phyloP scores from a whole-genome alignment of 2,329 filamentous ascomycete genomes.

The Calonectria hongkongensis region DNA sequence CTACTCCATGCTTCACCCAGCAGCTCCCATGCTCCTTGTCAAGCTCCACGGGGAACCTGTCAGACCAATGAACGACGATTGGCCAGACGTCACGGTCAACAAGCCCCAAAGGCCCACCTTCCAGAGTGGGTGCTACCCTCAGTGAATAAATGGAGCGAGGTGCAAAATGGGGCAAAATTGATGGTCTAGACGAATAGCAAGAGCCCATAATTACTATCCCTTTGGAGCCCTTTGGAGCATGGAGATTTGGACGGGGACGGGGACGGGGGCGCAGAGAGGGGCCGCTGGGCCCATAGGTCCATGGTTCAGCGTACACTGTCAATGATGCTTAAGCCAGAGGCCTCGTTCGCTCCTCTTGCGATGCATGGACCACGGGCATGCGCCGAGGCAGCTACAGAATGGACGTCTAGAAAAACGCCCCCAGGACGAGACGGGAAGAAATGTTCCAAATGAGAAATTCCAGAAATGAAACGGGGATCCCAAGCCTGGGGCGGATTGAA shows the following conservation, averaged over 20 bases:
- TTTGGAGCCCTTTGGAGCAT: slow-evolving; percentile 20
- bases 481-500: slow-evolving; percentile 14
- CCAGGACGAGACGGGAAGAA: slow-evolving; percentile 11
- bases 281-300: slow-evolving; percentile 10
- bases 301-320: slow-evolving; percentile 10
- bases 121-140: slow-evolving; percentile 16
- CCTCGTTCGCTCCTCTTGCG: background rate
- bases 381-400: background rate
- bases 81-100: slow-evolving; percentile 34
- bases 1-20: slow-evolving; percentile 25
- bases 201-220: slow-evolving; percentile 26
- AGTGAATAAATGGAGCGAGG: slow-evolving; percentile 16
- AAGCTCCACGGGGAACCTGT: slow-evolving; percentile 39
- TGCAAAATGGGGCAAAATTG: slow-evolving; percentile 26
- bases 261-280: background rate
- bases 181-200: slow-evolving; percentile 17
- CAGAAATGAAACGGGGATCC: slow-evolving; percentile 28
- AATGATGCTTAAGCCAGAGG: slow-evolving; percentile 12
- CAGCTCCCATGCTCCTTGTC: slow-evolving; percentile 22
- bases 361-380: slow-evolving; percentile 6
- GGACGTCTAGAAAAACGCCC: background rate
- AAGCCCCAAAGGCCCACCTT: slow-evolving; percentile 19
- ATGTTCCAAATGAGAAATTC: slow-evolving; percentile 27
- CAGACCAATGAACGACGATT: slow-evolving; percentile 36
- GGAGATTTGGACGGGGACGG: slow-evolving; percentile 19